Percentiles rank a stretch among this genome's conserved stretches.
Evolutionary conservation across 1,284 basidiomycete genomes (phyloP).

Genomic region (Rhodotorula sp.): DNA sequence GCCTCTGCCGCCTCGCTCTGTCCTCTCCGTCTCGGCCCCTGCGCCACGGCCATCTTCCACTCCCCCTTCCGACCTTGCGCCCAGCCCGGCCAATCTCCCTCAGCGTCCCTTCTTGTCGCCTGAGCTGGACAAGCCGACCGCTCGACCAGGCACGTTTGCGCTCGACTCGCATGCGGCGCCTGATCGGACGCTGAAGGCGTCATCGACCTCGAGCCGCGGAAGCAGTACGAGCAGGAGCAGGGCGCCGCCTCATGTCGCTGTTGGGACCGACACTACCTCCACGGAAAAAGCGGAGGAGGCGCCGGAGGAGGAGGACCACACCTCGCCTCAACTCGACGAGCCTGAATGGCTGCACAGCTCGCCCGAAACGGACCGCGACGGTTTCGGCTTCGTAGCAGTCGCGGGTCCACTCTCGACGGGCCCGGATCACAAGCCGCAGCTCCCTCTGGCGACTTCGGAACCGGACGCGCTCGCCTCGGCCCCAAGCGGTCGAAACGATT

Average conservation of each 20-base stretch:
- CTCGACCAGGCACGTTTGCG: conserved; percentile 17
- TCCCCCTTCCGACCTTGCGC: background rate
- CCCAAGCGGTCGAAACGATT: background rate
- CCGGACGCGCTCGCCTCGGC: no score
- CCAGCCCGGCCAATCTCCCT: background rate
- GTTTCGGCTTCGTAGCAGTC: background rate
- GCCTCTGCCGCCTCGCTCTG: background rate
- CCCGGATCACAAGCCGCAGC: no score
- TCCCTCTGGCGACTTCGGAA: no score
- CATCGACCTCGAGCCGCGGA: background rate
- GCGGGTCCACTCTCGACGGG: background rate
- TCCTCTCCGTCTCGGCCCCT: background rate
- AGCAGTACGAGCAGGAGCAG: background rate
- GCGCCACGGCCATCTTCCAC: background rate
- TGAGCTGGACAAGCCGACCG: conserved; percentile 21
- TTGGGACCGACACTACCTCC: background rate
- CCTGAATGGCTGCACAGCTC: background rate
- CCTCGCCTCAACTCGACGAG: background rate
- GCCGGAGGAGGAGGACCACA: background rate
- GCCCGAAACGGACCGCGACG: background rate
- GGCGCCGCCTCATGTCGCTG: background rate
- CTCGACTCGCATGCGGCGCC: conserved; percentile 13
- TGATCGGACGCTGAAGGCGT: background rate
- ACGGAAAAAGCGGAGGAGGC: background rate
- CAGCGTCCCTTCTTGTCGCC: conserved; percentile 32